Evolutionary conservation across 768 basidiomycete genomes (phyloP), one percentile per base, ranked within the genome.

Genomic region (Mycena filopes): DNA sequence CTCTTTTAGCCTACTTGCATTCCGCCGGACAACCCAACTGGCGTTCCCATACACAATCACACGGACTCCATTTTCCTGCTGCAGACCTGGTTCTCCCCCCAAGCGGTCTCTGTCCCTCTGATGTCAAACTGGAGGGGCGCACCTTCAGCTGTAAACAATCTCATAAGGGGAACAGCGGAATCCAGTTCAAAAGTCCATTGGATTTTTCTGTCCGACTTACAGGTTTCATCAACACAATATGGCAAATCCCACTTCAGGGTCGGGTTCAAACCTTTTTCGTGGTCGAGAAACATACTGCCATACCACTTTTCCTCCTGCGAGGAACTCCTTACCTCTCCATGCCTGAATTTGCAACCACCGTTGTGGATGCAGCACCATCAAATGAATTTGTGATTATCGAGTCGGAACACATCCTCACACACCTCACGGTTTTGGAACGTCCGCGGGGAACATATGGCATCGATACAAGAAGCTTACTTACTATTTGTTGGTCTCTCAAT

Each of bases 361-460:
- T 72, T 60, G 66, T 74, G 23, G 67, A 71, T 63, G 58, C 60
- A 48, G 33, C 46, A 21, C 66, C 48, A 29, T 69, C 60, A 2
- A 38, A 64, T 18, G 12, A 66, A 11, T 54, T 71, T 18, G n/a
- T 49, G 20, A 69, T 76, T 28, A 68, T 74, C 56, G 70, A 76
- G 42, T 65, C 61, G 3, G 15, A 36, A 2, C 71, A 76, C 49
- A 71, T 76, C 31, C 69, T 47, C 7, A 55, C 54, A 25, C 54
- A 55, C 58, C 47, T 75, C 9, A 68, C 70, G 29, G 61, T 55
- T 16, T 72, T 63, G 42, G 45, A 57, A 23, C 46, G 67, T 15
- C 67, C 68, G 51, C 38, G 29, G 47, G 67, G 71, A 4, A 73
- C 74, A 1, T 76, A 71, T 66, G 65, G 65, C 10, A 70, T 74